Evolutionary conservation across 768 basidiomycete species (phyloP), one percentile per base, ranked within the genome.

Genomic region (Xerocomus spinulosus): DNA sequence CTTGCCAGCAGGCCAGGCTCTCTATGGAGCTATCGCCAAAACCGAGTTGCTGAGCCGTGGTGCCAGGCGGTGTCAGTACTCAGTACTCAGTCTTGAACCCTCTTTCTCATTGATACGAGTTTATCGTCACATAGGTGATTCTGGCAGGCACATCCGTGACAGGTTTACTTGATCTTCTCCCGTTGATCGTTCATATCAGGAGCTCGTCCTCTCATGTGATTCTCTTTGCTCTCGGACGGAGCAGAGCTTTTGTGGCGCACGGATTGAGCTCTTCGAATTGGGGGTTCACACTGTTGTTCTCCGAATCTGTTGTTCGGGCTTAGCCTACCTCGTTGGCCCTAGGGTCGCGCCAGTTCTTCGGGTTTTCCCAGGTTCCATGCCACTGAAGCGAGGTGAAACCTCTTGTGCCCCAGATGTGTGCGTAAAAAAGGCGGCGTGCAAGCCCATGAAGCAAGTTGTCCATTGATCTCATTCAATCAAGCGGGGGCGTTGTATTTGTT

Each of bases 21-120:
- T n/a, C n/a, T n/a, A n/a, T 26, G 54, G 46, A 48, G 54, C 26
- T 9, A 17, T 47, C 39, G 23, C 60, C 52, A 46, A 49, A 61
- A 50, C 42, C 21, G 28, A 58, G 25, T 42, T 20, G 47, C 37
- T 60, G 30, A 50, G 55, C 14, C 13, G 13, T 45, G 9, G 50
- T 60, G 55, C 58, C 32, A 49, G 47, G 28, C 17, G n/a, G 39
- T 30, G 41, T 35, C 40, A 9, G 36, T 42, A n/a, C n/a, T n/a
- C n/a, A n/a, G n/a, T n/a, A n/a, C n/a, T n/a, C n/a, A n/a, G n/a
- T n/a, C n/a, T 45, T 33, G 39, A 51, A 47, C 57, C 49, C 56
- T 45, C 50, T 52, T 42, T 42, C 48, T 42, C 42, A 34, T 43
- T 29, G 55, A 36, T 39, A 49, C 23, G 40, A 42, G 48, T 44